Base-by-base conservation (phyloP, 2,329 filamentous ascomycete genomes). In the Claviceps cyperi region DNA sequence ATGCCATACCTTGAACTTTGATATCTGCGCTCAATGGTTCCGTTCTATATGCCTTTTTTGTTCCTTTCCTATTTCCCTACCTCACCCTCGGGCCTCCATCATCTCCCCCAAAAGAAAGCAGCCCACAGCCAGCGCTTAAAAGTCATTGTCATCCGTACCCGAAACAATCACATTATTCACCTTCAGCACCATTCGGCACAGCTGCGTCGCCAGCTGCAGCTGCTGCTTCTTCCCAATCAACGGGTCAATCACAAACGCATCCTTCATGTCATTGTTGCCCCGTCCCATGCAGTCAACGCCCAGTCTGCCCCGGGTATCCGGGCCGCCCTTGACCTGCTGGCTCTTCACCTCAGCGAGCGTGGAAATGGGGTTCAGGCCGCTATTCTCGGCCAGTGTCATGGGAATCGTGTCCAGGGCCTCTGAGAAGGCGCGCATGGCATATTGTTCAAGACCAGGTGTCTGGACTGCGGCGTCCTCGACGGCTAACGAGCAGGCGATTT, bases 171-270 rank as follows among this genome's bases (percentile, higher is more conserved):
- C 90, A 66, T 95, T 94, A 75, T 96, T 95, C 65, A 90, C 81
- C 81, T 95, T 96, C 59, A 96, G 77, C 58, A 96, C 90, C 91
- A 98, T 97, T 58, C 92, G 83, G 75, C 92, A 97, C 58, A 98
- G 75, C 73, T 98, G 92, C 48, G 94, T 98, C 35, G 92, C 92
- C 57, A 98, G 78, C 72, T 96, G 81, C 53, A 98, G 78, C 71
- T 98, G 92, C 73, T 96, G 90, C 70, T 87, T 86, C 79, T 98
- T 98, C 60, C 92, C 92, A 65, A 98, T 98, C 63, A 98, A 74
- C 49, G 92, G 94, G 65, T 98, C 92, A 64, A 98, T 97, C 57
- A 96, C 92, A 68, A 98, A 98, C 57, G 92, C 86, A 59, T 95
- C 83, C 73, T 85, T 90, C 92, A 98, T 98, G 70, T 97, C 83